Evolutionary conservation across 352 stramenopile species (phyloP), one percentile per base, ranked within the genome.

Genomic region (Phytophthora macrochlamydospora): DNA sequence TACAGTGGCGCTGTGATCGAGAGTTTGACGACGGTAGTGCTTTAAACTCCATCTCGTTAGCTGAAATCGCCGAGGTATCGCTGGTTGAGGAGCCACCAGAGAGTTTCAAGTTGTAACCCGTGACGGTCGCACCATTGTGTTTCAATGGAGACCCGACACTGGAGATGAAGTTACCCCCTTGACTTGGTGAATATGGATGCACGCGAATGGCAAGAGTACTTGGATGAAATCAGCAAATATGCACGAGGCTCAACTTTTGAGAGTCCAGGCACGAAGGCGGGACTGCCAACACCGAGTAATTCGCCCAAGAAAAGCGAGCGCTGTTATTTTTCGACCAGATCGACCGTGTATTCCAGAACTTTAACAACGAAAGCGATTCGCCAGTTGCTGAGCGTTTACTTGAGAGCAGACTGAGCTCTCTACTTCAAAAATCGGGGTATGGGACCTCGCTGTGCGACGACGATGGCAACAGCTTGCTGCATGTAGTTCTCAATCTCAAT

Each of bases 381-480:
- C 29, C 46, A 13, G 12, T 40, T 51, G n/a, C 24, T 18, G 38
- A 30, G 8, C 1, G 33, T 28, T 18, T 40, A 13, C 18, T 62
- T 51, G 37, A 56, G 30, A 62, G n/a, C 33, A 63, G 9, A 32
- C 42, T 72, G 28, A 5, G 35, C n/a, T 53, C 40, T 0, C 1
- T 60, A 30, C 12, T 67, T 38, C 3, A 50, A 18, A 59, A 50
- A 44, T 45, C 2, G 35, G 38, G 52, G 5, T 56, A 42, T 32
- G 13, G 5, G 7, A 37, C 46, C 6, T 58, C 42, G 35, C 38
- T 60, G 11, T 48, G 13, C 40, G 84, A 93, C 11, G 54, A 60
- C 4, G 67, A 79, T n/a, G 79, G 75, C 50, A 90, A 76, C 29
- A 90, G 82, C 7, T 61, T 90, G 31, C 52, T 93, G 6, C 54